Base-by-base conservation (phyloP, 371 early-diverging fungal genomes). In the Rhizopus delemar region DNA sequence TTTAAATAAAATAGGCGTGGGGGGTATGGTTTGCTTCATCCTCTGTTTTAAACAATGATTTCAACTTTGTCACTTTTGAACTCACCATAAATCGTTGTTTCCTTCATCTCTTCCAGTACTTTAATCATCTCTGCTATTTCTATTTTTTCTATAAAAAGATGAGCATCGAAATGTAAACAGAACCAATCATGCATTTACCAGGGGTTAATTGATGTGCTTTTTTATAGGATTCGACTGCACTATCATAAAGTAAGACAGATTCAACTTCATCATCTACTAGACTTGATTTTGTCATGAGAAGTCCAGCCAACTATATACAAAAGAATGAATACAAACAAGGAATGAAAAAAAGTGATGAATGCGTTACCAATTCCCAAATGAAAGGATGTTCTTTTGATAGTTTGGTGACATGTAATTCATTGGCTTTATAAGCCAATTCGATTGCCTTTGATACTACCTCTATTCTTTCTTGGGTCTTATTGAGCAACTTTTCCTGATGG, bases 221-320 rank as follows among this genome's bases (percentile, higher is more conserved):
- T 36, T 66, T 69, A 51, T 66, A 69, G 15, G 55, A 28, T 8
- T 60, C 38, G 8, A 68, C 63, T 8, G 73, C 73, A 22, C 60
- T 63, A n/a, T 69, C 63, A 62, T 61, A 72, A 15, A 65, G 38
- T 3, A 60, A 61, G 8, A 80, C 16, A 16, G 75, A 63, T 36
- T 75, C 56, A 34, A 77, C 80, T 45, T 80, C 80, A 46, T 77
- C 74, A 3, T 71, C 70, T 13, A 62, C 54, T 38, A 65, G 41
- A 46, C 66, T 71, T 8, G 75, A 71, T 60, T 71, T 67, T 22
- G 60, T 68, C 41, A 77, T 58, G 32, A 62, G 60, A 13, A 70
- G 63, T 68, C 68, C 71, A 49, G 69, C 77, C 51, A 54, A 56
- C 74, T 76, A 63, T 4, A 8, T n/a, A n/a, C n/a, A 22, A 22